Base-by-base conservation (phyloP, 2,329 filamentous ascomycete genomes). In the Cordyceps militaris region DNA sequence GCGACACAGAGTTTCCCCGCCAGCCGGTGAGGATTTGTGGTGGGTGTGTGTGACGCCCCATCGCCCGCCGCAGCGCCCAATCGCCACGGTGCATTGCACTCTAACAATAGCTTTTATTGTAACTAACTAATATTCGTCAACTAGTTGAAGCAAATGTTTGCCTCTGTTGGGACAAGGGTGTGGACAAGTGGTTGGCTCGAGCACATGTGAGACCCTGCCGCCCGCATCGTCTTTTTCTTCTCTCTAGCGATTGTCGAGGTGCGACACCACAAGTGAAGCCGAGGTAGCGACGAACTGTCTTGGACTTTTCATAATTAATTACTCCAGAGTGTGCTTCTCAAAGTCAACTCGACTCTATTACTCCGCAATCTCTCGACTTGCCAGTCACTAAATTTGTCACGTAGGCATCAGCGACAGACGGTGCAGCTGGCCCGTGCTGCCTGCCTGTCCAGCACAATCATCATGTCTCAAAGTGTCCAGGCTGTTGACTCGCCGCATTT, bases 161-260 rank as follows among this genome's bases (percentile, higher is more conserved):
- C 53, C n/a, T 32, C 19, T 8, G 42, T 21, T 9, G 16, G 2
- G 16, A 46, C 9, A 36, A 44, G 28, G 43, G 9, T 16, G 7
- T 9, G 10, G 42, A 28, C 14, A 26, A 42, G n/a, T 16, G 36
- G 43, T 34, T 56, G 54, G 46, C 54, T 56, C 46, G 44, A 48
- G 54, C 54, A 47, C 54, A 56, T 56, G 54, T 49, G 54, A 56
- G 54, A 56, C 54, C 44, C 14, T 32, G 19, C 34, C 54, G 54
- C 46, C 44, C 44, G 46, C 46, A 21, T 34, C 28, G 10, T 28
- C n/a, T 32, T 36, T 23, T 13, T 32, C 11, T 16, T 21, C 13
- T 19, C 19, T 21, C n/a, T 53, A n/a, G n/a, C 40, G 28, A 26
- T 23, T 23, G 9, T n/a, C 24, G 13, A 19, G 34, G 42, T 21